phyloP scores from a whole-genome alignment of 805 yeast species.

The Metschnikowia lunata region DNA sequence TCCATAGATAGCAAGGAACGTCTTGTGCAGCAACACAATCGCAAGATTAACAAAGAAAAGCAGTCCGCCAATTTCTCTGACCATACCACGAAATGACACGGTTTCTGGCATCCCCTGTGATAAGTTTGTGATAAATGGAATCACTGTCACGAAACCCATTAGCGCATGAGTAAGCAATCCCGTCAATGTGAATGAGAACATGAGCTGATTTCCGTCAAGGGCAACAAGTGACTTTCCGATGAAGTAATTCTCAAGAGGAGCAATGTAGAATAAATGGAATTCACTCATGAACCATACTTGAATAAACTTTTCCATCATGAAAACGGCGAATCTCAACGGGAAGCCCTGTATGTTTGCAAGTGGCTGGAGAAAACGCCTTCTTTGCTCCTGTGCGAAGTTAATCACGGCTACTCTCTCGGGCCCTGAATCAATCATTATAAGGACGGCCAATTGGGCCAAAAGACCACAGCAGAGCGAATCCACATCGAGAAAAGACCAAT shows the following conservation, averaged over 20 bases:
- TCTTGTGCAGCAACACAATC: conserved; percentile 1
- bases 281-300: conserved; percentile 1
- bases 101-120: conserved; percentile 1
- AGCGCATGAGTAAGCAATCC: conserved; percentile 11
- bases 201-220: neutral
- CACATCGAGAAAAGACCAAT: conserved; percentile 9
- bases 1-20: neutral
- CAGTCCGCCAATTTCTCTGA: neutral
- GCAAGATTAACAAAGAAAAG: neutral
- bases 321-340: neutral
- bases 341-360: neutral
- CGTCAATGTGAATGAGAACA: conserved; percentile 6
- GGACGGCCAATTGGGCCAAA: conserved; percentile 1
- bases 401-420: conserved; percentile 5
- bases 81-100: neutral
- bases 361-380: conserved; percentile 1
- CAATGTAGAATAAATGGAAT: conserved; percentile 3
- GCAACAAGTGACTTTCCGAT: conserved; percentile 5
- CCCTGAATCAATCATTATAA: conserved; percentile 2
- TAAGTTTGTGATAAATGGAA: conserved; percentile 6
- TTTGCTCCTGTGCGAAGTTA: conserved; percentile 8
- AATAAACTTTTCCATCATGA: neutral
- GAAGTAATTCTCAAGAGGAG: conserved; percentile 5
- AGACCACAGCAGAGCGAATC: conserved; percentile 11
- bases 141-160: conserved; percentile 7